phyloP scores from a whole-genome alignment of 495 filamentous ascomycete genomes.

The Schizothecium vesticola region DNA sequence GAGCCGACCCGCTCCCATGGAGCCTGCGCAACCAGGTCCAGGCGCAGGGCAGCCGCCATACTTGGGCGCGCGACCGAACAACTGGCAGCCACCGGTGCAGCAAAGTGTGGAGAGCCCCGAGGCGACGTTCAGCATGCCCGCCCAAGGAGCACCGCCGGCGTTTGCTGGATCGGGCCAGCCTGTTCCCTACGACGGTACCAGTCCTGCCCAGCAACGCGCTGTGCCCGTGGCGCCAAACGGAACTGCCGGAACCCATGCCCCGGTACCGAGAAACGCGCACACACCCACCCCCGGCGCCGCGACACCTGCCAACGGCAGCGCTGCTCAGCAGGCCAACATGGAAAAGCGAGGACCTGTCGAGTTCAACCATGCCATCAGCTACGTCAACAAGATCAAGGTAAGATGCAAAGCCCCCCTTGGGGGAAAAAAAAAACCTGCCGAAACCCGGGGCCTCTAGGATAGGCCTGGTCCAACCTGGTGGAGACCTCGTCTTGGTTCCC shows the following conservation, averaged over 20 bases:
- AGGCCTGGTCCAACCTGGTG: conserved; percentile 12
- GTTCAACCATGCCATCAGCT: conserved; percentile 99
- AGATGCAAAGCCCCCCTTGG: conserved; percentile 7
- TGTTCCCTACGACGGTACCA: conserved; percentile 45
- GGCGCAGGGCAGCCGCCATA: conserved; percentile 32
- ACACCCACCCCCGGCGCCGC: conserved; percentile 47
- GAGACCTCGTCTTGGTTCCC: conserved; percentile 11
- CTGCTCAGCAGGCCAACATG: conserved; percentile 51
- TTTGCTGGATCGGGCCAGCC: conserved; percentile 42
- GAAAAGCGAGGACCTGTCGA: conserved; percentile 94
- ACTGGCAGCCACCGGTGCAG: conserved; percentile 50
- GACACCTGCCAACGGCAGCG: conserved; percentile 35
- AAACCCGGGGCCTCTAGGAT: background rate
- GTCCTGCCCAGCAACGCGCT: conserved; percentile 72
- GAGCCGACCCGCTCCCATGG: conserved; percentile 36
- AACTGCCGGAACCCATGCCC: conserved; percentile 32
- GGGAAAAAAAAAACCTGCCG: background rate
- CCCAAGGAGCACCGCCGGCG: conserved; percentile 38
- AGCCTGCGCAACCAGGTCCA: conserved; percentile 31
- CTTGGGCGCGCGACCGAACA: conserved; percentile 33
- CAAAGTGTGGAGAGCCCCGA: conserved; percentile 54
- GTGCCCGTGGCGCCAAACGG: conserved; percentile 71
- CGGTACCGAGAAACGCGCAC: conserved; percentile 40
- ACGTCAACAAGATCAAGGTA: conserved; percentile 99
- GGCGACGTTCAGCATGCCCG: conserved; percentile 47